Evolutionary conservation across 1,284 basidiomycete species (phyloP), one percentile per base, ranked within the genome.

Genomic region (Cryptococcus sp.): DNA sequence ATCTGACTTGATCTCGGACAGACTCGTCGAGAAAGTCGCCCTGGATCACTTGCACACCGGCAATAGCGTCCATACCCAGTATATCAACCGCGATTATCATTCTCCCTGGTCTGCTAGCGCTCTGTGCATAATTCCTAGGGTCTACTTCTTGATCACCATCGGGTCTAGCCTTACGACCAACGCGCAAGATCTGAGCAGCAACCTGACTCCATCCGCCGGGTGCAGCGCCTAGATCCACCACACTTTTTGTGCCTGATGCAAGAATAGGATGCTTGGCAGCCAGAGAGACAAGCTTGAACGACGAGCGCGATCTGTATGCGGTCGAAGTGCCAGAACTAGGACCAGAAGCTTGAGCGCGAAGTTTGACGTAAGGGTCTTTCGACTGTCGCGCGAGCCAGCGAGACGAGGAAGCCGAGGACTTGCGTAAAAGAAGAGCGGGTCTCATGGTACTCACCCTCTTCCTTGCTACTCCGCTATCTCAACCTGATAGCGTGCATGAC

Each of bases 121-220:
- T n/a, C 6, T 39, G 17, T 52, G 11, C n/a, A 4, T 20, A 3
- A 37, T 25, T 26, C n/a, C 29, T 5, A 45, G 17, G 10, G 34
- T 39, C 37, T 20, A 8, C 10, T 47, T 37, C 44, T 23, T 41
- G 43, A 25, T n/a, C 49, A 25, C 41, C 47, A 48, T 37, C 22
- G 29, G 29, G 13, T 17, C 43, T 26, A 13, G 2, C 29, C 8
- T 34, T 34, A 22, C 41, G 52, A 19, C 22, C 25, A 5, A 50
- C 37, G 15, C 48, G 37, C 19, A 49, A 37, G 3, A 57, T 10
- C 19, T 56, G 82, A 23, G 80, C 80, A 0, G 87, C 86, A 20
- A 91, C 89, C 69, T 93, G 90, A 57, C 86, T 87, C 91, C 91
- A 93, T 0, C 91, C 90, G 5, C 91, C 91, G 0, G 91, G 91